Evolutionary conservation across 768 basidiomycete species (phyloP).

Genomic region (Termitomyces sp.): DNA sequence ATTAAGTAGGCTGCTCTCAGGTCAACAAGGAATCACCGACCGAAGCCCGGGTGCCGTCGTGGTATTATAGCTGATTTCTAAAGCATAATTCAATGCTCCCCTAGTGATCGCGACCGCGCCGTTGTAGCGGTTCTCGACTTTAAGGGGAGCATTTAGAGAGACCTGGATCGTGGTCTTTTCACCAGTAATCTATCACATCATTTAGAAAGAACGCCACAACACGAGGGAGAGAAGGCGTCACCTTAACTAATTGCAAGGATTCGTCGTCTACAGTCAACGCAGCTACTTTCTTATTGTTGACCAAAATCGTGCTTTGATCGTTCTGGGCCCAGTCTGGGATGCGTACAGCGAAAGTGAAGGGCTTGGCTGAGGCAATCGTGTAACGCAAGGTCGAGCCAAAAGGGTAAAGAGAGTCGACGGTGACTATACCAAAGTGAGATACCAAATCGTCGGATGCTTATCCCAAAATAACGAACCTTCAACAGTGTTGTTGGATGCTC

Average conservation of each 20-base stretch:
- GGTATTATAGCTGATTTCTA: slow-evolving; percentile 30
- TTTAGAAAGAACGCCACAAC: not conserved
- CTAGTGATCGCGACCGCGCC: slow-evolving; percentile 21
- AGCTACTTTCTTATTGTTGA: slow-evolving; percentile 22
- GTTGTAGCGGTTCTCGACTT: slow-evolving; percentile 30
- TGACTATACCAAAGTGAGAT: slow-evolving; percentile 18
- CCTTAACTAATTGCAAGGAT: slow-evolving; percentile 31
- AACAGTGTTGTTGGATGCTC: slow-evolving; percentile 26
- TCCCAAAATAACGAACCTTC: slow-evolving; percentile 21
- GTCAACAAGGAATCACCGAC: slow-evolving; percentile 9
- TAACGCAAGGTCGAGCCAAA: slow-evolving; percentile 35
- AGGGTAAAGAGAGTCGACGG: slow-evolving; percentile 35
- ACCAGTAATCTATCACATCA: slow-evolving; percentile 14
- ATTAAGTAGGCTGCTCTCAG: not conserved
- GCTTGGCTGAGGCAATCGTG: slow-evolving; percentile 25
- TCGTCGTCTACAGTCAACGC: slow-evolving; percentile 21
- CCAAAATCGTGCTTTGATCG: slow-evolving; percentile 27
- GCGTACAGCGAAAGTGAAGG: slow-evolving; percentile 34
- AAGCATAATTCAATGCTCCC: slow-evolving; percentile 34
- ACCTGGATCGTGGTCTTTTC: slow-evolving; percentile 28
- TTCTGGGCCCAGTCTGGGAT: slow-evolving; percentile 36
- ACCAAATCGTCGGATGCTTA: not conserved
- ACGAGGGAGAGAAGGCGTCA: not conserved
- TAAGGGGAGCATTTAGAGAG: slow-evolving; percentile 28
- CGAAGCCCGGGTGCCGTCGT: slow-evolving; percentile 30